Evolutionary conservation across 2,329 filamentous ascomycete species (phyloP), one percentile per base, ranked within the genome.

Genomic region (Lecanicillium sp.): DNA sequence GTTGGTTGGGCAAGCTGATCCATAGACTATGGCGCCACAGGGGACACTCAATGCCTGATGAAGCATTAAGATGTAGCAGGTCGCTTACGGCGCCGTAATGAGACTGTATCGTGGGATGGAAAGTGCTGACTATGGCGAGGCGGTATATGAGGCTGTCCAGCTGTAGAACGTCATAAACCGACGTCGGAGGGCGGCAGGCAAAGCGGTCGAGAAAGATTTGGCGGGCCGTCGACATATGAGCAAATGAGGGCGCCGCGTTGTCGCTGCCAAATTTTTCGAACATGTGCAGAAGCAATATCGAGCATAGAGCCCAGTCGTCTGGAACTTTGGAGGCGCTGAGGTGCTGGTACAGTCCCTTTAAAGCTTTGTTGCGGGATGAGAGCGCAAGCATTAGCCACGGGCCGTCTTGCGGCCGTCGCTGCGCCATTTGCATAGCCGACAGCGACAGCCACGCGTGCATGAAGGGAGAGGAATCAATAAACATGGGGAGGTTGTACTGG

Each of bases 11-110:
- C n/a, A 43, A 23, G 19, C 40, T 27, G n/a, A 33, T 33, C 40
- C 40, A 43, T 19, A 43, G 21, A 27, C 40, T 43, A 33, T 43
- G 40, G 5, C 26, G 27, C 40, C 40, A 43, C 19, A 43, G 12
- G 10, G 26, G n/a, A 27, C 26, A 19, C 5, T 20, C 14, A 5
- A 33, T 19, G 11, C 17, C 14, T 3, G 27, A 33, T 15, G 29
- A 2, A 8, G 17, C 40, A 14, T 27, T 32, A 4, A 24, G n/a
- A 15, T 30, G 10, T 14, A 43, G 14, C 15, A 43, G 19, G 8
- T n/a, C 15, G 19, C 32, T 35, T 35, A 35, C 32, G n/a, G 32
- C 11, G 32, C 32, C n/a, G n/a, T 35, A n/a, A n/a, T n/a, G n/a
- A n/a, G n/a, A n/a, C n/a, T n/a, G n/a, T n/a, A 19, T 32, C 24